Base-by-base conservation (phyloP, 2,329 filamentous ascomycete species). In the Cladobotryum mycophilum region DNA sequence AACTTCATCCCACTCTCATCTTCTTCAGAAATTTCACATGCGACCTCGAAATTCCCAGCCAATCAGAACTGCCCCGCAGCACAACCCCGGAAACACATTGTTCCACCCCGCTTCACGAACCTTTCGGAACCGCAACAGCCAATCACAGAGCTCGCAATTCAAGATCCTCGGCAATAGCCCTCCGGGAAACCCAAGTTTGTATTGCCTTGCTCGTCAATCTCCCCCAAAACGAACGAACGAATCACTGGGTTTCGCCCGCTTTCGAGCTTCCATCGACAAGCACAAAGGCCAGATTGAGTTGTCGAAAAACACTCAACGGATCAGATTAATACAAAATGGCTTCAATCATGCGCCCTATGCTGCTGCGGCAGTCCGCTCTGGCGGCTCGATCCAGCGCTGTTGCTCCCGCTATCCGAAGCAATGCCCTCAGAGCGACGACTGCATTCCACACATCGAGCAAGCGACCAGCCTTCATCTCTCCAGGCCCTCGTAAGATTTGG, bases 361-460 rank as follows among this genome's bases (percentile, higher is more conserved):
- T 81, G 67, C 72, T 82, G 53, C 74, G 78, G 68, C 78, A 80
- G 70, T 69, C 75, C 47, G 69, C 67, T 57, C 61, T 74, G 59
- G 70, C 71, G 54, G 65, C 65, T 58, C 66, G 67, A 56, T n/a
- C n/a, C n/a, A 60, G 56, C 59, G 65, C 66, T 48, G 65, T 67
- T 58, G 69, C 70, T 46, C 56, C 61, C 51, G 61, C 58, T 52
- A 61, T 67, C 63, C 64, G 57, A 63, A 64, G 59, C 60, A 63
- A 61, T 59, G 63, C 67, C 54, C 70, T 73, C 59, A 76, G 83
- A 69, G 76, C 84, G 62, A 85, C 84, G 62, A 85, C 90, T 58
- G 85, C 88, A 61, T 96, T 99, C 80, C 91, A 96, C 72, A 88
- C 86, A 64, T 89, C 88, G 40, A 79, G 82, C 70, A 81, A 81